phyloP scores from a whole-genome alignment of 2,329 filamentous ascomycete genomes.

The Colletotrichum sidae region DNA sequence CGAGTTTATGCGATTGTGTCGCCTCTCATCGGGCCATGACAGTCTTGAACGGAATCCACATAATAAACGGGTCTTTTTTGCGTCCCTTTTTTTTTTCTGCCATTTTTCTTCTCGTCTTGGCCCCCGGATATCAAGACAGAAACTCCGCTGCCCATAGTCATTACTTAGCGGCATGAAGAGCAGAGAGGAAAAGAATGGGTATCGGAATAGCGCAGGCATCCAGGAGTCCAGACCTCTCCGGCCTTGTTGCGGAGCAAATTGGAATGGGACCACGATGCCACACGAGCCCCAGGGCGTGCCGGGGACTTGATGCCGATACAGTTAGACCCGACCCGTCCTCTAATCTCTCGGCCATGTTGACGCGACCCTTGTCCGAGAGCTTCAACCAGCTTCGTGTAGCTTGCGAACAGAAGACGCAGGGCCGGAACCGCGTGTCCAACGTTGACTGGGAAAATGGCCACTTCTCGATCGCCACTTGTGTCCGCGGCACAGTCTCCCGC shows the following conservation, averaged over 20 bases:
- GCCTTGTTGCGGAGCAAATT: conserved; percentile 12
- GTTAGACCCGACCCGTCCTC: conserved; percentile 10
- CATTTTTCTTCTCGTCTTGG: not conserved
- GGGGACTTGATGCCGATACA: conserved; percentile 14
- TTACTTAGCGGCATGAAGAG: not conserved
- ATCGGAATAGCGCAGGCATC: not conserved
- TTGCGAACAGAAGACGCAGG: not conserved
- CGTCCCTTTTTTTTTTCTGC: not conserved
- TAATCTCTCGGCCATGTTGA: conserved; percentile 8
- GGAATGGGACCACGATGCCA: conserved; percentile 18
- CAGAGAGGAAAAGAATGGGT: not conserved
- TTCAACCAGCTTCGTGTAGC: conserved; percentile 10
- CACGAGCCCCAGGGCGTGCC: conserved; percentile 19
- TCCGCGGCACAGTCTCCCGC: too few species aligned
- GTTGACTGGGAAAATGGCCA: not conserved
- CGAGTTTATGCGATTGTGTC: conserved; percentile 9
- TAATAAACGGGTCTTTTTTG: not conserved
- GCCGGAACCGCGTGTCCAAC: not conserved
- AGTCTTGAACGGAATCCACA: not conserved
- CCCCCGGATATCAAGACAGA: too few species aligned
- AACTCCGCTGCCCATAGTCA: too few species aligned
- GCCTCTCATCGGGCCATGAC: conserved; percentile 2
- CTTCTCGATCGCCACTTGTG: not conserved
- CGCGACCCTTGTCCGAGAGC: conserved; percentile 3
- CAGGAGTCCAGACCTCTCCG: conserved; percentile 18